Base-by-base conservation (phyloP, 2,329 filamentous ascomycete species). In the Penicillium brasilianum region DNA sequence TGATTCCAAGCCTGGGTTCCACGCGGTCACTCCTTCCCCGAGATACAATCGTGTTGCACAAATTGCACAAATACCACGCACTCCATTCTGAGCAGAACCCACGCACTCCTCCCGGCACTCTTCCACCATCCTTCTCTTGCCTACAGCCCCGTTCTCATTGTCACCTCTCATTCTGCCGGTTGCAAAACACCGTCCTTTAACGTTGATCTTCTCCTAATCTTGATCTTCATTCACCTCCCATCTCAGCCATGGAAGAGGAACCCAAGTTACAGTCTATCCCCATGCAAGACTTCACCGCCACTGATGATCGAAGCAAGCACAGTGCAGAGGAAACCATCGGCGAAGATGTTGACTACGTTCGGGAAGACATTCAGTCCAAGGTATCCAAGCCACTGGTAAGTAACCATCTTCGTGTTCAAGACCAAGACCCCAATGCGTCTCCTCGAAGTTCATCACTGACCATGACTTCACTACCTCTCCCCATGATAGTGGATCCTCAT, bases 401-500 rank as follows among this genome's bases (percentile, higher is more conserved):
- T 52, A 5, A 13, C n/a, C 18, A 22, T 18, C 48, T n/a, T 8
- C 48, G 6, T 50, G 3, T 34, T 32, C 9, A 4, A 2, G 3
- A 2, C 44, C 9, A 4, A 2, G 3, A 2, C 44, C 16, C n/a
- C 8, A 2, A 32, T 4, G 22, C 44, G 44, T 32, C 43, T 30
- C 8, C 8, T 18, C 25, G 25, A 13, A 25, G 8, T 6, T 9
- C 25, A 49, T 10, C 44, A 4, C 18, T 57, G n/a, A 54, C 41
- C n/a, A 54, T 28, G 3, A 28, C 25, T 8, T 22, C 28, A 32
- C 43, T 2, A 13, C 8, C 3, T n/a, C 13, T 9, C 16, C 8
- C 13, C 8, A 11, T 18, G 7, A 32, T 14, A 66, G 57, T 71
- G 69, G 70, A 20, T 60, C 22, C 34, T 69, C 1, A 62, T 69